phyloP scores from a whole-genome alignment of 768 basidiomycete genomes.

The Hericium alpestre region DNA sequence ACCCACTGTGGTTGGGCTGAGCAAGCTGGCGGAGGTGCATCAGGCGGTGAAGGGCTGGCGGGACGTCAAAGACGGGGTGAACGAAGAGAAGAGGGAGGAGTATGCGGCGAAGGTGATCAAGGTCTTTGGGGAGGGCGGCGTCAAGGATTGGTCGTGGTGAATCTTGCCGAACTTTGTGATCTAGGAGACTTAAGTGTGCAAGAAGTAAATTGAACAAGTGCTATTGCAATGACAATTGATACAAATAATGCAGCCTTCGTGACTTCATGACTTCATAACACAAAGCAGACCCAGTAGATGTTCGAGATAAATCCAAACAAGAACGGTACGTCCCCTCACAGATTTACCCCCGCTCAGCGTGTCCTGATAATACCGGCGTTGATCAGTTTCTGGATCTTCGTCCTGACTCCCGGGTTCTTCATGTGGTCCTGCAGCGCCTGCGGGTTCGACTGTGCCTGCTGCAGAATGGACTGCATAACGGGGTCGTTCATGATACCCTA shows the following conservation, averaged over 20 bases:
- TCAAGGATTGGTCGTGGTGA: constrained; percentile 36
- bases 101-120: constrained; percentile 34
- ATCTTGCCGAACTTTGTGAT: neutral
- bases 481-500: constrained; percentile 83
- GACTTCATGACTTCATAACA: neutral
- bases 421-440: constrained; percentile 88
- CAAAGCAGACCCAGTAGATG: neutral
- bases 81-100: constrained; percentile 26
- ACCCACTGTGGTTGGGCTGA: constrained; percentile 66
- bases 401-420: constrained; percentile 76
- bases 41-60: constrained; percentile 61
- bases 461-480: constrained; percentile 88
- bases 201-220: neutral
- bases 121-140: constrained; percentile 39
- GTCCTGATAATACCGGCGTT: constrained; percentile 92
- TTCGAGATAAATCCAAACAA: constrained; percentile 1
- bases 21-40: constrained; percentile 64
- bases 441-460: constrained; percentile 88
- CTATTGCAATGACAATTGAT: neutral
- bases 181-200: neutral
- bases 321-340: neutral
- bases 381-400: constrained; percentile 82
- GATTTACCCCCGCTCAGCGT: constrained; percentile 27
- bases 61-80: constrained; percentile 34
- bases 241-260: neutral